Evolutionary conservation across 1,284 basidiomycete genomes (phyloP).

Genomic region (Austroboletus niveus): DNA sequence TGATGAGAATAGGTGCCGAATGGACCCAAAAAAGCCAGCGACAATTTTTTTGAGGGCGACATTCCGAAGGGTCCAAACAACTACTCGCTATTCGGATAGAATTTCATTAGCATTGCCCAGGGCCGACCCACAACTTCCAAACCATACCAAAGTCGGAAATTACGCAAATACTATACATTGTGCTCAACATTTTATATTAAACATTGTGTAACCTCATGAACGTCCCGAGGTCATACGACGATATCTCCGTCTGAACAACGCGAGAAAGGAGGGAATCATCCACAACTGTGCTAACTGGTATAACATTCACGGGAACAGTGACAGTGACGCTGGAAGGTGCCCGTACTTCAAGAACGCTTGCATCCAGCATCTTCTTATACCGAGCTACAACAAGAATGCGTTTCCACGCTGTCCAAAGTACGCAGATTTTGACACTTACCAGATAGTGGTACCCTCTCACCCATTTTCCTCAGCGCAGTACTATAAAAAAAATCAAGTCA

Average conservation of each 20-base stretch:
- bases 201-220: conserved; percentile 13
- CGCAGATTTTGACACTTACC: conserved; percentile 32
- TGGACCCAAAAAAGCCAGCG: conserved; percentile 61
- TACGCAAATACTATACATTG: not conserved
- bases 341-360: conserved; percentile 36
- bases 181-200: conserved; percentile 6
- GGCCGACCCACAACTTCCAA: not conserved
- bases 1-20: conserved; percentile 77
- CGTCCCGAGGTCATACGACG: conserved; percentile 10
- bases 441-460: conserved; percentile 62
- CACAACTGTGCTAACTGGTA: conserved; percentile 7
- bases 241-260: conserved; percentile 11
- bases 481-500: conserved; percentile 32
- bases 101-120: not conserved
- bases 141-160: not conserved
- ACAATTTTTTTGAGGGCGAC: conserved; percentile 15
- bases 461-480: conserved; percentile 57
- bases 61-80: not conserved
- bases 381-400: conserved; percentile 39
- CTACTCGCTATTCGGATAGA: not conserved
- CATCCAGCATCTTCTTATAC: conserved; percentile 62
- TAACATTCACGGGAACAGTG: conserved; percentile 6
- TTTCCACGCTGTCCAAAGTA: conserved; percentile 1
- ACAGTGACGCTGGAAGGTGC: conserved; percentile 22
- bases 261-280: conserved; percentile 14